Evolutionary conservation across 2,329 filamentous ascomycete species (phyloP).

Genomic region (Penicillium sp.): DNA sequence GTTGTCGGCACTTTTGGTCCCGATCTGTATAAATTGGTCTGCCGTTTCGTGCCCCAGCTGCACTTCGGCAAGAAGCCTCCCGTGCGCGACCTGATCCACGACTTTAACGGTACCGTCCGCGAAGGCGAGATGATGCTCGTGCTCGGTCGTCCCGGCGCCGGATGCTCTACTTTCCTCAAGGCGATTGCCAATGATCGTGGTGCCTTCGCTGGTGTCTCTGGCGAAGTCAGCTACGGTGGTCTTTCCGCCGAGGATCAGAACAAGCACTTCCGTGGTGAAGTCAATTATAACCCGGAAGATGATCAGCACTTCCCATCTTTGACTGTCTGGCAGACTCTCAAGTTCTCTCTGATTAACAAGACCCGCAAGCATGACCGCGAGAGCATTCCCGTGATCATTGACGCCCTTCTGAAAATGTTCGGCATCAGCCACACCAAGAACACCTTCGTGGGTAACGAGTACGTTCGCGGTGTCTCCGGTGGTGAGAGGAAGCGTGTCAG

Average conservation of each 20-base stretch:
- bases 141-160: conserved; percentile 71
- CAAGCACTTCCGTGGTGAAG: conserved; percentile 71
- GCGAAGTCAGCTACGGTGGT: conserved; percentile 71
- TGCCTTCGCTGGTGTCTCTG: conserved; percentile 65
- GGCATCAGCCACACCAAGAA: conserved; percentile 74
- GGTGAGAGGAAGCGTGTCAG: conserved; percentile 79
- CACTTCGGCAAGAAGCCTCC: conserved; percentile 51
- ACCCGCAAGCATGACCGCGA: conserved; percentile 66
- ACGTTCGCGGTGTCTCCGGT: conserved; percentile 72
- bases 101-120: conserved; percentile 67
- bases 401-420: conserved; percentile 74
- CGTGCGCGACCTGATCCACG: conserved; percentile 60
- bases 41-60: conserved; percentile 54
- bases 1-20: conserved; percentile 78
- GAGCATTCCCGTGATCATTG: conserved; percentile 68
- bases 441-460: conserved; percentile 74
- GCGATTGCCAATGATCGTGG: conserved; percentile 70
- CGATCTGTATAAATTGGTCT: conserved; percentile 69
- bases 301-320: conserved; percentile 73
- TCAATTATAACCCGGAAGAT: conserved; percentile 77
- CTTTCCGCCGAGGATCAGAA: conserved; percentile 68
- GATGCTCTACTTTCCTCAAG: conserved; percentile 77
- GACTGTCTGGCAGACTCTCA: conserved; percentile 76
- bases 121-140: conserved; percentile 74
- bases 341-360: conserved; percentile 74